phyloP scores from a whole-genome alignment of 129 eudicot species.

The Arctium minus region DNA sequence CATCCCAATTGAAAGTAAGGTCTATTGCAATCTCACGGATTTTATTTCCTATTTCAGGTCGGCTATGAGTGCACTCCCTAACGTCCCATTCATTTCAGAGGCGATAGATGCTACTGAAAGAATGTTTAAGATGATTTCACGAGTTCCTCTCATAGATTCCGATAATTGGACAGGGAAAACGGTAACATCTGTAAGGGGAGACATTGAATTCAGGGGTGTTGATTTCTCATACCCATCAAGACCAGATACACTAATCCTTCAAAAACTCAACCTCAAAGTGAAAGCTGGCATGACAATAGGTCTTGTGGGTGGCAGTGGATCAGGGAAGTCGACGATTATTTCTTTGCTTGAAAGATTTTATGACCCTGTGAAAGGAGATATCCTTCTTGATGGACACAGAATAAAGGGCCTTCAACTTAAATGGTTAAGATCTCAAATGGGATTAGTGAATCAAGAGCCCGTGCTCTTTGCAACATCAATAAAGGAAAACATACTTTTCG shows the following conservation, averaged over 20 bases:
- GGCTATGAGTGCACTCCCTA: slow-evolving; percentile 67
- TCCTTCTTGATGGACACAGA: slow-evolving; percentile 63
- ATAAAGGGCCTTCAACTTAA: slow-evolving; percentile 56
- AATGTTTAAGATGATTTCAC: slow-evolving; percentile 55
- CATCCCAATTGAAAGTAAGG: neutral
- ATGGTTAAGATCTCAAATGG: slow-evolving; percentile 90
- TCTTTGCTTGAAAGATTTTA: slow-evolving; percentile 77
- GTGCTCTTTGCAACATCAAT: slow-evolving; percentile 73
- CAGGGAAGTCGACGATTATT: slow-evolving; percentile 75
- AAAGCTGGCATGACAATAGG: slow-evolving; percentile 71
- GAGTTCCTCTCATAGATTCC: slow-evolving; percentile 55
- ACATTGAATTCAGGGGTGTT: slow-evolving; percentile 62
- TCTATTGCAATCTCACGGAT: neutral
- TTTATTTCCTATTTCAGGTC: slow-evolving; percentile 39
- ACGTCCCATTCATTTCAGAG: slow-evolving; percentile 53
- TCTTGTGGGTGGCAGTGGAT: slow-evolving; percentile 88
- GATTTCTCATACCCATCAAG: slow-evolving; percentile 73
- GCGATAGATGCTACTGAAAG: slow-evolving; percentile 41
- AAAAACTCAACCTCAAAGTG: slow-evolving; percentile 54
- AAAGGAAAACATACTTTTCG: slow-evolving; percentile 68
- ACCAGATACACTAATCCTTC: slow-evolving; percentile 47
- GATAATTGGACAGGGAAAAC: slow-evolving; percentile 43
- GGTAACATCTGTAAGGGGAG: slow-evolving; percentile 42
- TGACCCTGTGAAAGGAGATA: slow-evolving; percentile 66
- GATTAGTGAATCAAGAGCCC: slow-evolving; percentile 80